Base-by-base conservation (phyloP, 2,329 filamentous ascomycete genomes). In the Pseudogymnoascus sp. region DNA sequence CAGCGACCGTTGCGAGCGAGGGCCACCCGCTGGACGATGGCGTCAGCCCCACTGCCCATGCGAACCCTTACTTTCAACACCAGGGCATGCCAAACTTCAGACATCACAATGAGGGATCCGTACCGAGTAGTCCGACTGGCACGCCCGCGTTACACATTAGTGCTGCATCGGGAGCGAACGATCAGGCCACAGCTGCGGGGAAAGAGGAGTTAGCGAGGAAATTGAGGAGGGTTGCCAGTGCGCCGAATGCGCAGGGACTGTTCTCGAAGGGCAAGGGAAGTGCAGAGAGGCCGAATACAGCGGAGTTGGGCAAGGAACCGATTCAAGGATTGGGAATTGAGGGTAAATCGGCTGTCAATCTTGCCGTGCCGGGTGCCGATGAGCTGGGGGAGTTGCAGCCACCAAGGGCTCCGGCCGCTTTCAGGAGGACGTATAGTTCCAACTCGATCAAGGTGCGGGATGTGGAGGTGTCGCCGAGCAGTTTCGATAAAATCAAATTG, bases 401-500 rank as follows among this genome's bases (percentile, higher is more conserved):
- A 3, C 82, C 85, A 1, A 85, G 86, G 70, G 84, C 87, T 68
- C 82, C 85, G 16, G 81, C 91, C 60, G 86, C 91, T 18, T 99
- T 97, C 78, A 84, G 95, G 72, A 85, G 95, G 74, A 99, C 95
- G 2, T 99, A 99, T 76, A 97, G 95, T 77, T 97, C 93, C 69
- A 99, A 97, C 76, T 97, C 95, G 42, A 99, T 99, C 81, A 99
- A 99, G 78, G 91, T 97, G 69, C 86, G 95, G 71, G 92, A 96
- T 74, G 95, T 99, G 59, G 95, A 99, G 77, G 95, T 99, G 37
- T 90, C 92, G 0, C 95, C 95, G 0, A 83, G 90, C 67, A 97
- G 93, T 75, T 99, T 99, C 72, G 95, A 99, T 81, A 99, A 99
- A 84, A 97, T 99, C 77, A 99, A 99, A 77, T 83, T 99, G 77